Evolutionary conservation across 2,329 filamentous ascomycete genomes (phyloP), one percentile per base, ranked within the genome.

Genomic region (Fusarium clavum): DNA sequence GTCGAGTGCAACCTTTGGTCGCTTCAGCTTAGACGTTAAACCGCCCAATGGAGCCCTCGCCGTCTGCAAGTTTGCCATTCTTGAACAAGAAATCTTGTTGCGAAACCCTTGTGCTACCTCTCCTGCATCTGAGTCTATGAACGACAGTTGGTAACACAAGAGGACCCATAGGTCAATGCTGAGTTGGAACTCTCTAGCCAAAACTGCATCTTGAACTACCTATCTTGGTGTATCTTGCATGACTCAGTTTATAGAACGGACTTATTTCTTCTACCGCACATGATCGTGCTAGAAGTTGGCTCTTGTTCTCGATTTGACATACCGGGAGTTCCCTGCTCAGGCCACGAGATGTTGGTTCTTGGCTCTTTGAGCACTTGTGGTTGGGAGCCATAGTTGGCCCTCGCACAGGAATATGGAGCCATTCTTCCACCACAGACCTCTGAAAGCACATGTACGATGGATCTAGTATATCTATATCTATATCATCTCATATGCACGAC

Each of bases 361-460:
- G n/a, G 51, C 49, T 58, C 24, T 12, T 30, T 32, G 44, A 30
- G 29, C 49, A 51, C 32, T 32, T 61, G 34, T 38, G 29, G 58
- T 43, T 44, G 51, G 67, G 70, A 61, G 57, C 52, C 43, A 53
- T 61, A 62, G 65, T 47, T 67, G 55, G 57, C 44, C 46, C 62
- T 70, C 40, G 34, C 62, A 60, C 54, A 58, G 46, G 27, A 43
- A 34, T 44, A 70, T 70, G 61, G 62, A 67, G 64, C 64, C 61
- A 61, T 59, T 69, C 64, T 63, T 59, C 43, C 44, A 53, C 54
- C 49, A 70, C 57, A 56, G 67, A 60, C 68, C 64, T 55, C 40
- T 27, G 8, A 44, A 32, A n/a, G 58, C 55, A 57, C 56, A 49
- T 60, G 49, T 60, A 64, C 41, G 30, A 61, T 66, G 44, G 29